A percentile compares a stretch with the other conserved stretches of the same genome.
Evolutionary conservation across 2,329 filamentous ascomycete species (phyloP).

Genomic region (Colletotrichum musae): DNA sequence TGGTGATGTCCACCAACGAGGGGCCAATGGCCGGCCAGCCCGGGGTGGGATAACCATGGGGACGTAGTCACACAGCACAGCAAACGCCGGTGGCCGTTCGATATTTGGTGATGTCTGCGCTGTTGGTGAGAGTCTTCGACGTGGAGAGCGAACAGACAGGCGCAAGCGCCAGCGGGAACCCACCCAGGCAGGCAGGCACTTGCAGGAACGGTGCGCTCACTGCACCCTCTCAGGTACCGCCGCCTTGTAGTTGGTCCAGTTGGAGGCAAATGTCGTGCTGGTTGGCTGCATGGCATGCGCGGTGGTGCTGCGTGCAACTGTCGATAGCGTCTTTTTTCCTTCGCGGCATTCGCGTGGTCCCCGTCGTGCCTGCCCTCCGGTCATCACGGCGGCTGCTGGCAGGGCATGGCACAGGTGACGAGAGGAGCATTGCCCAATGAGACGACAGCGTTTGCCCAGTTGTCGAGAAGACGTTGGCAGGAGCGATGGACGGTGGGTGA

Average conservation of each 20-base stretch:
- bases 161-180: conserved; percentile 16
- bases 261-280: neutral
- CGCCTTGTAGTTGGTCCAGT: neutral
- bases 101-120: neutral
- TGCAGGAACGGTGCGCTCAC: conserved; percentile 22
- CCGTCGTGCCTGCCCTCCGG: conserved; percentile 2
- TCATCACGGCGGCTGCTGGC: conserved; percentile 30
- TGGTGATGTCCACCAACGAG: conserved; percentile 23
- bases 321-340: conserved; percentile 23
- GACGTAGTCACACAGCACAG: neutral
- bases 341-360: neutral
- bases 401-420: neutral
- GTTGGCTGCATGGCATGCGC: conserved; percentile 16
- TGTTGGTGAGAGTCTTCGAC: neutral
- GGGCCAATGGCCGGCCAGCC: conserved; percentile 18
- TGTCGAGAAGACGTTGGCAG: neutral
- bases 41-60: neutral
- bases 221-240: conserved; percentile 29
- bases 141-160: conserved; percentile 12
- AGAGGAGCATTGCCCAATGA: neutral
- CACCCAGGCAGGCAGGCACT: conserved; percentile 16
- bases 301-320: conserved; percentile 3
- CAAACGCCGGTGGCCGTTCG: conserved; percentile 26
- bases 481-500: neutral
- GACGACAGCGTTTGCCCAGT: conserved; percentile 24